Percentiles rank a stretch among this genome's conserved stretches.
Evolutionary conservation across 1,284 basidiomycete genomes (phyloP).

Genomic region (Marasmius oreades): DNA sequence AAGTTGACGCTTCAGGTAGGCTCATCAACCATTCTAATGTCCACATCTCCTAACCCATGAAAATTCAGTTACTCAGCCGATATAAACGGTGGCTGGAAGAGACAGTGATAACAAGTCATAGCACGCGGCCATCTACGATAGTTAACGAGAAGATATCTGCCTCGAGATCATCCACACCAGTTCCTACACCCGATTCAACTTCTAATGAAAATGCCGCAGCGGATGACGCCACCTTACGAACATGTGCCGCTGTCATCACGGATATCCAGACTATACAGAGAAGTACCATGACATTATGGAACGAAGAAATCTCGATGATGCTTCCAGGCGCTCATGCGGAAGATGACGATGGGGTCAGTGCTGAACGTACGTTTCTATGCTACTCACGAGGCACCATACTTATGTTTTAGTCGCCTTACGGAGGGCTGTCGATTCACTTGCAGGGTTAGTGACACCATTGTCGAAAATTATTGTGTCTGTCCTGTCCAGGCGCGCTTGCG

Average conservation of each 20-base stretch:
- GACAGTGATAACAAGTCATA: constrained; percentile 30
- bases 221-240: constrained; percentile 60
- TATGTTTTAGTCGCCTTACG: constrained; percentile 53
- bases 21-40: constrained; percentile 16
- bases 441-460: constrained; percentile 48
- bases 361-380: constrained; percentile 46
- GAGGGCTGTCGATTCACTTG: constrained; percentile 45
- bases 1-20: constrained; percentile 78
- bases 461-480: constrained; percentile 68
- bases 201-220: constrained; percentile 50
- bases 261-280: constrained; percentile 59
- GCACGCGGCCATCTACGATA: constrained; percentile 6
- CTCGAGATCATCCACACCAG: constrained; percentile 49
- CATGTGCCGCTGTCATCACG: constrained; percentile 59
- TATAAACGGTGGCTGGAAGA: constrained; percentile 73
- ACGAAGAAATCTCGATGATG: constrained; percentile 60
- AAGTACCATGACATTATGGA: constrained; percentile 56
- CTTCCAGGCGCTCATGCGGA: constrained; percentile 41
- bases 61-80: constrained; percentile 65
- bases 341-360: constrained; percentile 34
- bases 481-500: constrained; percentile 75
- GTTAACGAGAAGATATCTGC: constrained; percentile 19
- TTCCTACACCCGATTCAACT: constrained; percentile 40
- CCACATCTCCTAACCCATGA: constrained; percentile 2
- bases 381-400: neutral